Percentiles rank a stretch among this genome's conserved stretches.
phyloP scores from a whole-genome alignment of 2,329 filamentous ascomycete genomes.

The Truncatella angustata region DNA sequence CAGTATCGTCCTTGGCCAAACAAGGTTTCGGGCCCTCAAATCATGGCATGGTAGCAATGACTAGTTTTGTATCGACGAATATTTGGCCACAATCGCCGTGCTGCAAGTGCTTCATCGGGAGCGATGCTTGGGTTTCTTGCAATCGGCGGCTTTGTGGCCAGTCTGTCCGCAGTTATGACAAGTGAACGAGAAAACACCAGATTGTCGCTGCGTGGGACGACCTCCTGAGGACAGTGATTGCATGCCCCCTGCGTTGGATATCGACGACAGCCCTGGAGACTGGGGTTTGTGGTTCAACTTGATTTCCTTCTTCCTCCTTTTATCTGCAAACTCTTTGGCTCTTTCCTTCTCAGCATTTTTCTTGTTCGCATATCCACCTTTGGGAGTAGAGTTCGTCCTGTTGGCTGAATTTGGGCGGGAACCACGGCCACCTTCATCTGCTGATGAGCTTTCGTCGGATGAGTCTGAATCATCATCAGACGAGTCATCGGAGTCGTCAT shows the following conservation, averaged over 20 bases:
- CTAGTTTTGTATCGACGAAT: neutral
- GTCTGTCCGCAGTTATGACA: conserved; percentile 11
- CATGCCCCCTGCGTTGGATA: conserved; percentile 46
- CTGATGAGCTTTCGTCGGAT: conserved; percentile 16
- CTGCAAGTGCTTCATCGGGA: neutral
- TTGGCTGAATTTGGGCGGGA: conserved; percentile 16
- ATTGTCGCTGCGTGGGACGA: conserved; percentile 5
- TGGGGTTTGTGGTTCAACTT: conserved; percentile 54
- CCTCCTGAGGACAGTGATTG: conserved; percentile 26
- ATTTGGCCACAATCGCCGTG: neutral
- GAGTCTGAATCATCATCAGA: conserved; percentile 26
- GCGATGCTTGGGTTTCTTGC: conserved; percentile 7
- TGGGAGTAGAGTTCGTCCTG: conserved; percentile 26
- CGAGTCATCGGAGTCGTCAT: conserved; percentile 37
- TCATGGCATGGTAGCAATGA: no score
- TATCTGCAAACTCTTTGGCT: conserved; percentile 51
- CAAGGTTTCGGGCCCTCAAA: no score
- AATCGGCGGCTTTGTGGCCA: conserved; percentile 8
- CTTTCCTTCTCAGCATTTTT: conserved; percentile 47
- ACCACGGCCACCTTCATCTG: neutral
- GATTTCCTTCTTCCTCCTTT: conserved; percentile 63
- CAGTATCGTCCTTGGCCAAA: no score
- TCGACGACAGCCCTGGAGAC: conserved; percentile 44
- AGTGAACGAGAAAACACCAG: conserved; percentile 2
- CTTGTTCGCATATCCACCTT: conserved; percentile 42